A percentile compares a stretch with the other conserved stretches of the same genome.
Conservation (phyloP, 208 protist species). For the Wallacemonas sp. region DNA sequence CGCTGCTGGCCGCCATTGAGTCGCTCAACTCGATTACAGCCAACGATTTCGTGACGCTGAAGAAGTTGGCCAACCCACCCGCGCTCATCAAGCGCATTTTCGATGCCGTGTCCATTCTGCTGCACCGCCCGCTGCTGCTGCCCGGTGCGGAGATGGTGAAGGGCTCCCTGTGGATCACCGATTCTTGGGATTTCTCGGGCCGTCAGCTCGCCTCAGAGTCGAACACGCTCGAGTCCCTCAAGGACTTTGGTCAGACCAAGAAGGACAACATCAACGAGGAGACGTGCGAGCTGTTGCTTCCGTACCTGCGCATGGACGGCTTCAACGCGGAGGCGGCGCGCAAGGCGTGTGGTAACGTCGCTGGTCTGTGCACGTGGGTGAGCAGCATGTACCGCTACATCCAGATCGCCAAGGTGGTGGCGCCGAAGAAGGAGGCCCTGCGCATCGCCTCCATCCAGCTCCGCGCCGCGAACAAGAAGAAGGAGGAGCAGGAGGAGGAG, state of each 20-base stretch:
- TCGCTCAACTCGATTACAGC: constrained; percentile 94
- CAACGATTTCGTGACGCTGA: constrained; percentile 94
- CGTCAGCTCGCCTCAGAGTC: constrained; percentile 82
- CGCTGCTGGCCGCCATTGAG: constrained; percentile 92
- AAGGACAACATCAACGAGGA: constrained; percentile 98
- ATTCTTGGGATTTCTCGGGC: constrained; percentile 91
- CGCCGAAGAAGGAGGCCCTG: constrained; percentile 95
- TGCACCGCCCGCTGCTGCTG: constrained; percentile 75
- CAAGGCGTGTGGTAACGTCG: constrained; percentile 91
- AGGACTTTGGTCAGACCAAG: constrained; percentile 83
- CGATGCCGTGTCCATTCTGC: constrained; percentile 96
- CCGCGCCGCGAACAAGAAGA: constrained; percentile 93
- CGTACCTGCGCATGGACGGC: constrained; percentile 96
- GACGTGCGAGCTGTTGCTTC: constrained; percentile 97
- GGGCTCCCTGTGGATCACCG: constrained; percentile 85
- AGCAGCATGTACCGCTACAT: constrained; percentile 97
- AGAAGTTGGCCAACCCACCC: constrained; percentile 95
- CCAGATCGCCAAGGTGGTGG: constrained; percentile 96
- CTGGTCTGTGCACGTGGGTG: constrained; percentile 96
- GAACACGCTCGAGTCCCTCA: constrained; percentile 71
- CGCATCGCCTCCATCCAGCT: constrained; percentile 90
- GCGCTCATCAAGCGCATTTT: constrained; percentile 97
- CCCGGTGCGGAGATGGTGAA: constrained; percentile 84
- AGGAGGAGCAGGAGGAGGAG: constrained; percentile 95
- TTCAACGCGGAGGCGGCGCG: constrained; percentile 95